A percentile compares a stretch with the other conserved stretches of the same genome.
phyloP scores from a whole-genome alignment of 768 basidiomycete genomes.

The Xerocomus spinulosus region DNA sequence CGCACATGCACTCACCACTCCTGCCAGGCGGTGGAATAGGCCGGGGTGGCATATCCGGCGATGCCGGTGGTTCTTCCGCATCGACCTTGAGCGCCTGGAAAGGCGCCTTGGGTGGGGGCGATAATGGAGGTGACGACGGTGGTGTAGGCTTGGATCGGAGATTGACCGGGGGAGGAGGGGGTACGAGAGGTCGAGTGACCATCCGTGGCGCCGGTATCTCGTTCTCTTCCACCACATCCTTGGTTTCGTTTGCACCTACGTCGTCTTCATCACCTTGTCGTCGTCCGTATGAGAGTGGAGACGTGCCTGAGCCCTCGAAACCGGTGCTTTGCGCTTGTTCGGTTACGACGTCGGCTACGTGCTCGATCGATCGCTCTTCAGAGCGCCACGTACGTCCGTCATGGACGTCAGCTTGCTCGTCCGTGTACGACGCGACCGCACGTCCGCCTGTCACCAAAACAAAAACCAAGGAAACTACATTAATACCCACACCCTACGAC shows the following conservation, averaged over 20 bases:
- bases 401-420: conserved; percentile 11
- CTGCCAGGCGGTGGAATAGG: conserved; percentile 29
- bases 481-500: conserved; percentile 29
- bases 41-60: conserved; percentile 28
- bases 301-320: not conserved
- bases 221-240: conserved; percentile 19
- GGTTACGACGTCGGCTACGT: not conserved
- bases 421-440: conserved; percentile 11
- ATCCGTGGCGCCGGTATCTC: conserved; percentile 31
- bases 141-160: conserved; percentile 19
- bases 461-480: conserved; percentile 17
- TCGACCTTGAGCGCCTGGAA: conserved; percentile 12
- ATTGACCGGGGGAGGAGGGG: conserved; percentile 32
- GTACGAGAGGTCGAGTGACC: conserved; percentile 26
- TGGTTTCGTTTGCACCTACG: conserved; percentile 7
- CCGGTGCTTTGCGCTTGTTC: conserved; percentile 4
- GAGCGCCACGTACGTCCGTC: too few relatives aligned
- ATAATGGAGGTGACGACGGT: conserved; percentile 12
- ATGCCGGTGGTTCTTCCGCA: conserved; percentile 24
- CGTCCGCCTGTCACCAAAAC: conserved; percentile 21
- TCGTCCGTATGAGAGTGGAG: not conserved
- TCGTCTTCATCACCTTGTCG: not conserved
- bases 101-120: conserved; percentile 13
- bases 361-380: conserved; percentile 8
- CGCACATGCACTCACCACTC: conserved; percentile 28